Base-by-base conservation (phyloP, 2,329 filamentous ascomycete genomes). In the Hypocrella siamensis region DNA sequence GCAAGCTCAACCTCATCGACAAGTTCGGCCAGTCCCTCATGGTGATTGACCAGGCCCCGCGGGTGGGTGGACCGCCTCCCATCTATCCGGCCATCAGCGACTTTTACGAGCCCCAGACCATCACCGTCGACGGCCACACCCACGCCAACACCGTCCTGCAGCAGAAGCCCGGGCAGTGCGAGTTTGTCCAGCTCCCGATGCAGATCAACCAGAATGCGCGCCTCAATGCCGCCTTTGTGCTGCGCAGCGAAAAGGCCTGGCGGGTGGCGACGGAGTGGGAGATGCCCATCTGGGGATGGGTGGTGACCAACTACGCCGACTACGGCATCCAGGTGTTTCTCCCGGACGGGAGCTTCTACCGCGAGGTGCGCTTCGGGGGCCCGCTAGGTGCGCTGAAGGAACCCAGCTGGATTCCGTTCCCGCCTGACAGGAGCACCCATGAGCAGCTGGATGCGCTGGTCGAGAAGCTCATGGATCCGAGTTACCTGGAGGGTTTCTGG, bases 1-100 rank as follows among this genome's bases (percentile, higher is more conserved):
- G 49, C 3, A 61, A 63, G 38, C 34, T 68, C 26, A 61, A 62
- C 38, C 51, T 66, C 26, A 45, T 66, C 19, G 62, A 67, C 44
- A 65, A 65, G 39, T 65, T 65, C 28, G 62, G 62, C 1, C 62
- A 65, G 30, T 43, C 45, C 8, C 31, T 61, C 17, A 28, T 39
- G 8, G 47, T 47, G 14, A 47, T 58, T 12, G 47, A 56, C 26
- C 25, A 11, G 10, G 14, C 14, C 25, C 44, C 47, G 3, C 32
- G 25, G 4, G 10, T 11, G 1, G 17, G 14, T 1, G 35, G 34
- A 1, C 42, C 34, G 5, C 38, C 40, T 2, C 38, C 45, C 3
- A 25, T 54, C 2, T 51, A 48, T 17, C 56, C 56, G 2, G 49
- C 46, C 38, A 41, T 57, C 9, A 52, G 53, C 29, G 51, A 57